Evolutionary conservation across 805 yeast genomes (phyloP).

Genomic region (Yamadazyma nakazawae): DNA sequence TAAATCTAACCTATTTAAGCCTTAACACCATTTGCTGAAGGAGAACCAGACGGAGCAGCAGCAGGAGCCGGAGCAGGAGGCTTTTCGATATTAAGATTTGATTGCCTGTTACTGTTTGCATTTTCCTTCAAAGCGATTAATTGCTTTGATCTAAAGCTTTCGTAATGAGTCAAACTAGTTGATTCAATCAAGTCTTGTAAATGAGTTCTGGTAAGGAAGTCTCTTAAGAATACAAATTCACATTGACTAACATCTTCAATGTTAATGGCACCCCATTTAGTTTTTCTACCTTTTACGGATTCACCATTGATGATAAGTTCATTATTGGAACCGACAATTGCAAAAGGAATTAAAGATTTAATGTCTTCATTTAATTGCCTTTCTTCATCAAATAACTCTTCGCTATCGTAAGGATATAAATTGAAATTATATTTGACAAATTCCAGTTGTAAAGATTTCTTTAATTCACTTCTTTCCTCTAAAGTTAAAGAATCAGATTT

Average conservation of each 20-base stretch:
- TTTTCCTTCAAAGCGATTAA: conserved; percentile 90
- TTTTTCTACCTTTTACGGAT: conserved; percentile 82
- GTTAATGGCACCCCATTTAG: conserved; percentile 90
- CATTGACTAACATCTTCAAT: conserved; percentile 94
- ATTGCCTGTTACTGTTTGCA: conserved; percentile 46
- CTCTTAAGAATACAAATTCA: conserved; percentile 91
- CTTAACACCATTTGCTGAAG: conserved; percentile 2
- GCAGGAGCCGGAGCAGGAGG: not conserved
- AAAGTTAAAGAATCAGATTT: conserved; percentile 87
- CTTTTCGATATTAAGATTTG: conserved; percentile 11
- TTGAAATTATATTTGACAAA: conserved; percentile 68
- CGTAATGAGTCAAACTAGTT: conserved; percentile 84
- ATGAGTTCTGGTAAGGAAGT: conserved; percentile 92
- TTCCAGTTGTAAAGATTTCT: conserved; percentile 73
- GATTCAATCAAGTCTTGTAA: conserved; percentile 94
- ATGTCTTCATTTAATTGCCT: conserved; percentile 70
- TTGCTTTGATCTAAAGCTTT: conserved; percentile 89
- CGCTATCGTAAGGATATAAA: conserved; percentile 80
- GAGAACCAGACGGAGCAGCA: not conserved
- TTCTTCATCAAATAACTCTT: conserved; percentile 68
- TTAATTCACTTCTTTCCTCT: conserved; percentile 77
- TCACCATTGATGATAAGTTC: conserved; percentile 75
- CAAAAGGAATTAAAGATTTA: conserved; percentile 80
- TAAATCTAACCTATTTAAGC: conserved; percentile 2
- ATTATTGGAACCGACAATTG: conserved; percentile 86